Base-by-base conservation (phyloP, 2,329 filamentous ascomycete species). In the Kalmusia sp. region DNA sequence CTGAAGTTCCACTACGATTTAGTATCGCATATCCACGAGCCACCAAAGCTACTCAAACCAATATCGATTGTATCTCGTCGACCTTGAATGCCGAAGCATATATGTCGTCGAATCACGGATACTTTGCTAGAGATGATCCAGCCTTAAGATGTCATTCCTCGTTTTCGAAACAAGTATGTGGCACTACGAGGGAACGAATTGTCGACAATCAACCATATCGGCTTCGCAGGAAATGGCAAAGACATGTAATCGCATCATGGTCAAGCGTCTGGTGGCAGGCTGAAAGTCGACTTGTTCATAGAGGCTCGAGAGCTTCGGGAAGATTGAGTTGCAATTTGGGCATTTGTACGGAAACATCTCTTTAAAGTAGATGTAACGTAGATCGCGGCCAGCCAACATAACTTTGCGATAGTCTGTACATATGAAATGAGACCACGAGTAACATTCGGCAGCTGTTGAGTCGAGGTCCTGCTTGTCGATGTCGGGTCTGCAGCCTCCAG, bases 371-470 rank as follows among this genome's bases (percentile, higher is more conserved):
- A 37, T 19, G 2, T n/a, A 3, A 15, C 35, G 4, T 3, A 49
- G 22, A 19, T 50, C 22, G 11, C 6, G 1, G 25, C 39, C 12
- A 21, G 38, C 15, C 11, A 49, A 35, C 39, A 61, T 28, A 11
- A 57, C 55, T 28, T 49, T 47, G 22, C 45, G 61, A 40, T 52
- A 61, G 11, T 52, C 43, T 15, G 45, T 33, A 27, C 59, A 50
- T 15, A 64, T 38, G 37, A 52, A 64, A 25, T 53, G 15, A 14
- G 33, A 40, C 46, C 59, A 64, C 17, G 51, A 41, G 19, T 25
- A 25, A 22, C 58, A 63, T 24, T 51, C 34, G 3, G 59, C 62
- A 6, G 60, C 60, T n/a, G 47, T 45, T 22, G 51, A 17, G 46
- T 62, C 57, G 30, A 65, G 33, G 27, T 54, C 47, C 9, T 49